Percentiles rank a stretch among this genome's conserved stretches.
phyloP scores from a whole-genome alignment of 2,329 filamentous ascomycete genomes.

The Penicillium sp. region DNA sequence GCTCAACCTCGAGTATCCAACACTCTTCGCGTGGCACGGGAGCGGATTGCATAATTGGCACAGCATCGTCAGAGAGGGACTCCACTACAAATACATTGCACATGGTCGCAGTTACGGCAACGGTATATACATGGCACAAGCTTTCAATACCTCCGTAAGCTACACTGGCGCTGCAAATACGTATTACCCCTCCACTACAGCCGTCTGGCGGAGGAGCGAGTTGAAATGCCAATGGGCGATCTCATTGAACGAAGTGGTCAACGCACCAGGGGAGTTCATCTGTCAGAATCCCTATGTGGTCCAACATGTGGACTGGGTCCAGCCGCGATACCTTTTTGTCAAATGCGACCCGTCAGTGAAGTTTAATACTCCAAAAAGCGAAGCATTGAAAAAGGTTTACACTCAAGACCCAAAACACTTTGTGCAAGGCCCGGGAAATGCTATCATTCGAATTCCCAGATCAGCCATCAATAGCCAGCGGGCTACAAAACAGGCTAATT shows the following conservation, averaged over 20 bases:
- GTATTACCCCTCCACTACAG: too few relatives aligned
- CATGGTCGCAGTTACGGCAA: conserved; percentile 76
- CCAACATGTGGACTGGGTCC: conserved; percentile 79
- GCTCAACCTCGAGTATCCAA: conserved; percentile 60
- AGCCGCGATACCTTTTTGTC: conserved; percentile 83
- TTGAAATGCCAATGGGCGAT: conserved; percentile 66
- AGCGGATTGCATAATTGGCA: conserved; percentile 82
- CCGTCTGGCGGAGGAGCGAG: conserved; percentile 68
- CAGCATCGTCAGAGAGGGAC: conserved; percentile 80
- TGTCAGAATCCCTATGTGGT: conserved; percentile 69
- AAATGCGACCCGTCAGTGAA: conserved; percentile 28
- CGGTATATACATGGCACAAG: conserved; percentile 78
- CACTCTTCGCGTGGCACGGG: conserved; percentile 87
- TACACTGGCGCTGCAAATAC: conserved; percentile 48
- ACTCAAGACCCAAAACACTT: conserved; percentile 43
- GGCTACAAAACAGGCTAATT: background rate
- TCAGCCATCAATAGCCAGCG: conserved; percentile 54
- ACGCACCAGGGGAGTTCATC: conserved; percentile 67
- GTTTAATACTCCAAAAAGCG: background rate
- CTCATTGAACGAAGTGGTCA: conserved; percentile 85
- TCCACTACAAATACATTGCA: conserved; percentile 68
- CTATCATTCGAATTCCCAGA: conserved; percentile 56
- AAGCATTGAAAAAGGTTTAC: conserved; percentile 30
- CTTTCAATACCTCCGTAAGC: conserved; percentile 60
- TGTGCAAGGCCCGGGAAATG: conserved; percentile 46